phyloP scores from a whole-genome alignment of 805 yeast species.

The Teunomyces stri region DNA sequence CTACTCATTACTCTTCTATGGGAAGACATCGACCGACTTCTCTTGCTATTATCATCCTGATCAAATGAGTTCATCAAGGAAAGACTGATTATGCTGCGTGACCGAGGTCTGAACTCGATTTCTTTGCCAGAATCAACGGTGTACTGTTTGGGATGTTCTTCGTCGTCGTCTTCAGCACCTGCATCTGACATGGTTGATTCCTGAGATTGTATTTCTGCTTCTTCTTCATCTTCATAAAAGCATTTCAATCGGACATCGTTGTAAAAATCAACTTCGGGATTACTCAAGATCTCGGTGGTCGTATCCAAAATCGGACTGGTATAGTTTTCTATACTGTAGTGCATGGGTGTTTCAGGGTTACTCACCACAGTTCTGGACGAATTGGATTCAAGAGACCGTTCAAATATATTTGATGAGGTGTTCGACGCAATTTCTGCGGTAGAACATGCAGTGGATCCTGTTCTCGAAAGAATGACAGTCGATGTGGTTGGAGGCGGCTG shows the following conservation, averaged over 20 bases:
- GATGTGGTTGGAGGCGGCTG: background rate
- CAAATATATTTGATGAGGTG: slow-evolving; percentile 10
- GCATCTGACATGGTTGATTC: slow-evolving; percentile 4
- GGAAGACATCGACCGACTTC: slow-evolving; percentile 3
- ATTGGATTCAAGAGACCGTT: slow-evolving; percentile 10
- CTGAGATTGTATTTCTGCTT: background rate
- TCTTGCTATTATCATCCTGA: slow-evolving; percentile 4
- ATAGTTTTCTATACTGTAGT: slow-evolving; percentile 27
- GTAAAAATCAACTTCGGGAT: slow-evolving; percentile 23
- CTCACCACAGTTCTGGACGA: slow-evolving; percentile 8
- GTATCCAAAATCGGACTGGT: slow-evolving; percentile 30
- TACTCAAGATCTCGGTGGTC: slow-evolving; percentile 27
- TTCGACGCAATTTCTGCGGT: background rate
- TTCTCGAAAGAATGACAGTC: background rate
- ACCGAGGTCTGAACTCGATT: slow-evolving; percentile 13
- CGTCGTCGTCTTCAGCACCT: background rate
- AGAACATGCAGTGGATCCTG: background rate
- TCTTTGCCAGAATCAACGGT: background rate
- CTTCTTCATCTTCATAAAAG: slow-evolving; percentile 13
- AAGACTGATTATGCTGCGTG: slow-evolving; percentile 21
- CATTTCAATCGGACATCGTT: slow-evolving; percentile 24
- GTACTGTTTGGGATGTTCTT: background rate
- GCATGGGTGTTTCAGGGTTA: slow-evolving; percentile 19
- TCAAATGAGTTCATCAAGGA: slow-evolving; percentile 20
- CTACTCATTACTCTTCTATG: slow-evolving; percentile 1